These are phyloP conservation scores for Diaporthe vaccinii DNA, from an alignment of 2,329 filamentous ascomycete species.

Conservation along the genomic window DNA sequence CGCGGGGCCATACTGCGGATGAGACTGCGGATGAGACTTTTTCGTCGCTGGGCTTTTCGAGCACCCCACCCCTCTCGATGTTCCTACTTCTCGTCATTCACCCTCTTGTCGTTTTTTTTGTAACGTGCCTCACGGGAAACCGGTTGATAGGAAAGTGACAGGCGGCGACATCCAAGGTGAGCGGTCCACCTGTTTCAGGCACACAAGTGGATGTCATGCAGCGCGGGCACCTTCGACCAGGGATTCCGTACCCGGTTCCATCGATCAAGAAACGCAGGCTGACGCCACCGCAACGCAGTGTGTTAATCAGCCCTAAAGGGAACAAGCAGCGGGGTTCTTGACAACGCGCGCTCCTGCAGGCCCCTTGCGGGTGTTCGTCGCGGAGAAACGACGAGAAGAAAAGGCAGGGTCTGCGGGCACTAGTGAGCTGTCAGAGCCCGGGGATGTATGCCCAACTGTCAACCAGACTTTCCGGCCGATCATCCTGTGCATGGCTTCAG, in stretches of 20 bases:
- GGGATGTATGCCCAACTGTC: slow-evolving; percentile 7
- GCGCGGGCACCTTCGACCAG: not conserved
- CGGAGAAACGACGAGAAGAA: too few relatives aligned
- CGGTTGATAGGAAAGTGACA: not conserved
- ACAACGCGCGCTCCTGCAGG: not conserved
- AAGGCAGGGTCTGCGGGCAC: not conserved
- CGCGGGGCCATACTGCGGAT: slow-evolving; percentile 16
- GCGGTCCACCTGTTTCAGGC: not conserved
- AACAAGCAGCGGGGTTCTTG: not conserved
- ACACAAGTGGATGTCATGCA: slow-evolving; percentile 16
- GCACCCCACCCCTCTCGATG: not conserved
- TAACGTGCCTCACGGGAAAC: not conserved
- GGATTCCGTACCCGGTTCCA: not conserved
- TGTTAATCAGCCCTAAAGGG: slow-evolving; percentile 17
- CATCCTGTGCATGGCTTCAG: not conserved
- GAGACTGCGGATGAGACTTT: slow-evolving; percentile 3
- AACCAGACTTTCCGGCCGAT: not conserved
- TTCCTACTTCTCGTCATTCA: not conserved
- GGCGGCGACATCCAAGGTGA: not conserved
- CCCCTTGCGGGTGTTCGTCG: not conserved
- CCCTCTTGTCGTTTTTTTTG: not conserved
- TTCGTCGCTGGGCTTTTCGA: not conserved
- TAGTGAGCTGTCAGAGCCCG: not conserved
- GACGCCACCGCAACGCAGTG: not conserved
- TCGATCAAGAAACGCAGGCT: not conserved